Base-by-base conservation (phyloP, 306 rosid genomes). In the Cajanus cajan region DNA sequence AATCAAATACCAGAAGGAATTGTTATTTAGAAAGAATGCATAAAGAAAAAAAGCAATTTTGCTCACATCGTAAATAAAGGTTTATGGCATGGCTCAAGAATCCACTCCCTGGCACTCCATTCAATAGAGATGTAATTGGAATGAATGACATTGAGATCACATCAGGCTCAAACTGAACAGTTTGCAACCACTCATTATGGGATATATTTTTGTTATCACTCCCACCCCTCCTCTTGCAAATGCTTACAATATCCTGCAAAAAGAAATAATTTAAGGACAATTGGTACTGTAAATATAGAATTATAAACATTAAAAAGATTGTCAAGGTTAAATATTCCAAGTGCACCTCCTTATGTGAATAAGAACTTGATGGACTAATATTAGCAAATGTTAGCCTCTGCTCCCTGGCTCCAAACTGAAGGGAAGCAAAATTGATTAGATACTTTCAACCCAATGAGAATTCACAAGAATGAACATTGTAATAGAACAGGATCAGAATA, bases 81-180 rank as follows among this genome's bases (percentile, higher is more conserved):
- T 95, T 95, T 77, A 95, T 91, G 78, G 98, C 98, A 83, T 95
- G 98, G 87, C 97, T 92, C 87, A 95, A 87, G 88, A 95, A 95
- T 82, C 98, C 98, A 83, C 98, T 90, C 80, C 98, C 98, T 0
- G 90, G 97, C 40, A 95, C 97, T 83, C 98, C 98, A 78, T 92
- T 92, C 76, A 95, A 81, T 63, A 95, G 82, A 88, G 98, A 92
- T 13, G 98, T 92, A 73, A 95, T 86, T 55, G 98, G 98, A 81
- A 95, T 89, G 69, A 95, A 92, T 52, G 98, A 91, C 98, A 95
- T 90, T 81, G 97, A 87, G 86, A 95, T 95, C 77, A 90, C 98
- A 84, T 92, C 97, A 68, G 98, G 97, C 86, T 91, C 94, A 16
- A 14, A 75, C 87, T 92, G 98, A 82, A 95, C 97, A 72, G 90